Evolutionary conservation across 2,329 filamentous ascomycete species (phyloP).

Genomic region (Talaromyces piceae): DNA sequence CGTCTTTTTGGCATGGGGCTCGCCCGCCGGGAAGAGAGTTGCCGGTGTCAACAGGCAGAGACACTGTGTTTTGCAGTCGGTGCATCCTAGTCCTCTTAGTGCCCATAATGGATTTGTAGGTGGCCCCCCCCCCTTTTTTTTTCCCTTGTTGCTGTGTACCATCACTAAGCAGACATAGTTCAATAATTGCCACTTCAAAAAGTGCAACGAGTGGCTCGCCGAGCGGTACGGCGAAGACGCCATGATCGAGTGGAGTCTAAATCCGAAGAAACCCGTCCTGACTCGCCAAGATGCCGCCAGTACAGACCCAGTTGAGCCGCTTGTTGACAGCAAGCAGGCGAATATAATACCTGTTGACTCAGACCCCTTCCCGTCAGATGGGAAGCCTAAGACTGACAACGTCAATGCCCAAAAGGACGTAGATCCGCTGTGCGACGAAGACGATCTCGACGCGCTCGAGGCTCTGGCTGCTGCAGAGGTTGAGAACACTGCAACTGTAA

Average conservation of each 20-base stretch:
- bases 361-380: neutral
- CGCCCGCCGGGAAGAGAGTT: conserved; percentile 72
- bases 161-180: conserved; percentile 23
- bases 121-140: conserved; percentile 13
- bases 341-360: conserved; percentile 3
- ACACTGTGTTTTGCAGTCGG: conserved; percentile 77
- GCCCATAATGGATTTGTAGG: conserved; percentile 69
- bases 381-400: neutral
- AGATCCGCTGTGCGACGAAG: conserved; percentile 33
- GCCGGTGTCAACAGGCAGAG: conserved; percentile 61
- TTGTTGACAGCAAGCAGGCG: conserved; percentile 8
- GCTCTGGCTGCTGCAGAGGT: conserved; percentile 28
- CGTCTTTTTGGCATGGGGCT: conserved; percentile 93
- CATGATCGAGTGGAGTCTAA: conserved; percentile 76
- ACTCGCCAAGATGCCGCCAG: neutral
- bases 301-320: conserved; percentile 5
- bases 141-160: neutral
- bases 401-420: conserved; percentile 15
- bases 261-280: conserved; percentile 20
- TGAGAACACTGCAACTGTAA: conserved; percentile 1
- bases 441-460: conserved; percentile 35
- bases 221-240: conserved; percentile 70
- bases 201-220: conserved; percentile 60
- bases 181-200: conserved; percentile 40
- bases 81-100: conserved; percentile 90